A percentile compares a stretch with the other conserved stretches of the same genome.
These are phyloP conservation scores for Avena sativa DNA, from an alignment of 176 grass and related monocot genomes.

Conservation along the genomic window DNA sequence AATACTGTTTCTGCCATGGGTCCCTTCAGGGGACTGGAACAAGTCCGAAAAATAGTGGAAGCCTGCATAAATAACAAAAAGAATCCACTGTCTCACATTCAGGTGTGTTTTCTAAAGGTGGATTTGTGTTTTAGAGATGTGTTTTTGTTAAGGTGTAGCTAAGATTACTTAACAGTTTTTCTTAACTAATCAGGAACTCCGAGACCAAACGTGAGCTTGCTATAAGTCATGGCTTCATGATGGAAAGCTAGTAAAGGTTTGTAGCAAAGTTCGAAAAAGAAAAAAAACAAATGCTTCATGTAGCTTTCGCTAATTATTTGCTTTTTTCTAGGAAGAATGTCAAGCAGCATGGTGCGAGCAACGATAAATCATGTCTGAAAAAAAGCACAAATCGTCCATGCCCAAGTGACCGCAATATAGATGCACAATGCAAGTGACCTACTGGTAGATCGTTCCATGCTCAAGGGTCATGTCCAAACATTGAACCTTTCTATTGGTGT, in stretches of 20 bases:
- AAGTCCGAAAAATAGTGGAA: slow-evolving; percentile 74
- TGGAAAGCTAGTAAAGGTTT: slow-evolving; percentile 79
- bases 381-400: slow-evolving; percentile 59
- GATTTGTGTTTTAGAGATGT: slow-evolving; percentile 9
- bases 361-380: slow-evolving; percentile 7
- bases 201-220: slow-evolving; percentile 79
- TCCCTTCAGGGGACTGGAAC: slow-evolving; percentile 70
- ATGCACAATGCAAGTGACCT: background rate
- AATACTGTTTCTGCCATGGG: slow-evolving; percentile 91
- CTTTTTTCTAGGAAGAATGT: slow-evolving; percentile 78
- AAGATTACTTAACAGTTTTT: slow-evolving; percentile 27
- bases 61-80: slow-evolving; percentile 80
- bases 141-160: background rate
- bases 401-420: slow-evolving; percentile 30
- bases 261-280: slow-evolving; percentile 73
- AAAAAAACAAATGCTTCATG: background rate
- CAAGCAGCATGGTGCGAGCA: background rate
- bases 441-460: background rate
- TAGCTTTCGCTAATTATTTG: background rate
- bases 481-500: background rate
- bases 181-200: slow-evolving; percentile 61
- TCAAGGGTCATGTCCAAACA: too few species aligned
- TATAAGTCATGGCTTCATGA: slow-evolving; percentile 64
- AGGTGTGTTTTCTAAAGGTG: slow-evolving; percentile 47
- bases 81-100: slow-evolving; percentile 88